Conservation (phyloP, 345 rosid genomes). For the Capsella bursapastoris region DNA sequence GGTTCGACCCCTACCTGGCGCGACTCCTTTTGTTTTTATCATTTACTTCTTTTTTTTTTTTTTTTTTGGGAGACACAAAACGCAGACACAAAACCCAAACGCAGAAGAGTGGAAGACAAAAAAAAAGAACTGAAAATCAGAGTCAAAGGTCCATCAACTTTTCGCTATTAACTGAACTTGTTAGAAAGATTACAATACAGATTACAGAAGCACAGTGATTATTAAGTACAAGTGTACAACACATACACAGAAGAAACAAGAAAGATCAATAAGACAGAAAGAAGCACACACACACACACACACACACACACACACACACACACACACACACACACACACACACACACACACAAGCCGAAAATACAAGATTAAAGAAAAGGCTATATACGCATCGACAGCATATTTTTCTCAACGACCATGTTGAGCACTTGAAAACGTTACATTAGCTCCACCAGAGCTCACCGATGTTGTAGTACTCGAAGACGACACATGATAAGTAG, state of each 20-base stretch:
- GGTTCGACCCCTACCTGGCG: constrained; percentile 97
- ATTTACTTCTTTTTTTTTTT: not conserved
- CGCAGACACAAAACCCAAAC: not conserved
- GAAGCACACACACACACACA: constrained; percentile 9
- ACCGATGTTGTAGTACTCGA: constrained; percentile 39
- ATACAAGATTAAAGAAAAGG: not conserved
- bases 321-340: constrained; percentile 10
- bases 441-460: constrained; percentile 45
- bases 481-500: constrained; percentile 44
- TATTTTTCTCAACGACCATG: constrained; percentile 43
- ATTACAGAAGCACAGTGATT: not conserved
- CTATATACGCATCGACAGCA: not conserved
- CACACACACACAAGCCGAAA: not conserved
- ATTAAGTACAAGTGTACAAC: not conserved
- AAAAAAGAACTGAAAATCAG: not conserved
- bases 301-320: constrained; percentile 14
- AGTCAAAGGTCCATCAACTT: too few species aligned
- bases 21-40: not conserved
- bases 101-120: not conserved
- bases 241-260: not conserved
- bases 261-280: not conserved
- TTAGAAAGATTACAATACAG: too few species aligned
- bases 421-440: constrained; percentile 45
- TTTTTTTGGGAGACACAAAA: too few species aligned
- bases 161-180: too few species aligned